Evolutionary conservation across 495 filamentous ascomycete species (phyloP).

Genomic region (Hypoxylon intermedium): DNA sequence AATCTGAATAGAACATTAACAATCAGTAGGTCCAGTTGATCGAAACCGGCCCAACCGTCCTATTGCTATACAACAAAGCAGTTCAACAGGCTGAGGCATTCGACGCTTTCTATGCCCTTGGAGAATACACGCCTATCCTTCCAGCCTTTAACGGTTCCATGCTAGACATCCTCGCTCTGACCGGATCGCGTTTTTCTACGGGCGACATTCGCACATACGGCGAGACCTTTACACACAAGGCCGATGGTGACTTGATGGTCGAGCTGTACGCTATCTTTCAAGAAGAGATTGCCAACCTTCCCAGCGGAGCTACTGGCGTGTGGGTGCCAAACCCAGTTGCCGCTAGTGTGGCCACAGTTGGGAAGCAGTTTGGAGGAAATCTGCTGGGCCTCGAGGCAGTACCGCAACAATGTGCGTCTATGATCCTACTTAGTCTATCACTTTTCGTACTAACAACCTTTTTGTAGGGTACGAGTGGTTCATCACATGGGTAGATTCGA

Average conservation of each 20-base stretch:
- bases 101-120: slow-evolving; percentile 26
- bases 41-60: slow-evolving; percentile 20
- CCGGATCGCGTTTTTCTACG: slow-evolving; percentile 29
- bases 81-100: slow-evolving; percentile 21
- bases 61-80: slow-evolving; percentile 22
- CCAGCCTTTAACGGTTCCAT: slow-evolving; percentile 25
- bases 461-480: slow-evolving; percentile 33
- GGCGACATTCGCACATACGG: slow-evolving; percentile 29
- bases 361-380: slow-evolving; percentile 42
- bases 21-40: slow-evolving; percentile 21
- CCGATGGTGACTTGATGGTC: slow-evolving; percentile 35
- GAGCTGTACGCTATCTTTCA: slow-evolving; percentile 38
- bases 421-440: not conserved
- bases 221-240: slow-evolving; percentile 36
- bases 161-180: slow-evolving; percentile 20
- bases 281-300: slow-evolving; percentile 30
- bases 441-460: slow-evolving; percentile 1
- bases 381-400: slow-evolving; percentile 41
- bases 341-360: slow-evolving; percentile 38
- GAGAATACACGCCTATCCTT: slow-evolving; percentile 7
- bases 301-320: slow-evolving; percentile 34
- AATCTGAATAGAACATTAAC: slow-evolving; percentile 1
- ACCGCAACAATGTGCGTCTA: slow-evolving; percentile 32
- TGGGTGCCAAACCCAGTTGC: slow-evolving; percentile 45
- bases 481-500: slow-evolving; percentile 23